Conservation (phyloP, 2,329 filamentous ascomycete genomes). For the Phaeosphaeria sp. region DNA sequence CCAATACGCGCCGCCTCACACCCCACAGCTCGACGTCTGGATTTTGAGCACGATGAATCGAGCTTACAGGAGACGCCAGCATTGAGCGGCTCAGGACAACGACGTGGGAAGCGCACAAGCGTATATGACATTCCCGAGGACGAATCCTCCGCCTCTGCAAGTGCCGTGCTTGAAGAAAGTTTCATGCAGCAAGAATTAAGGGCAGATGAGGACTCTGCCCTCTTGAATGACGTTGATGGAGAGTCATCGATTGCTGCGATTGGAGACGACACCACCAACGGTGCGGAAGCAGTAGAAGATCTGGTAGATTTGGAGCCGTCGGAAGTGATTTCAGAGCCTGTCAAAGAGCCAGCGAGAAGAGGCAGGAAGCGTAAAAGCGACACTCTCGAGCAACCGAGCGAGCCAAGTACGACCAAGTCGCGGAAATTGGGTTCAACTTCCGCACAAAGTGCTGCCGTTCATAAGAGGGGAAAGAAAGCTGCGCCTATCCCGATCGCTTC, state of each 20-base stretch:
- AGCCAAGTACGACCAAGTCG: conserved; percentile 17
- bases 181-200: conserved; percentile 41
- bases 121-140: conserved; percentile 43
- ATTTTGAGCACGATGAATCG: conserved; percentile 58
- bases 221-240: conserved; percentile 27
- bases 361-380: conserved; percentile 42
- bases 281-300: conserved; percentile 24
- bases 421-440: conserved; percentile 26
- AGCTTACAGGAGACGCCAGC: conserved; percentile 38
- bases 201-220: conserved; percentile 30
- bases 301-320: conserved; percentile 36
- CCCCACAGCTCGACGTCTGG: conserved; percentile 59
- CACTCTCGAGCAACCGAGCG: conserved; percentile 25
- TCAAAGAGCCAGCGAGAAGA: conserved; percentile 32
- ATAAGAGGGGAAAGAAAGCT: conserved; percentile 31
- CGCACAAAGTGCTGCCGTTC: conserved; percentile 13
- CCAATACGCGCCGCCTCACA: conserved; percentile 40
- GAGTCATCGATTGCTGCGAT: conserved; percentile 39
- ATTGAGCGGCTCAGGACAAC: conserved; percentile 43
- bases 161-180: conserved; percentile 40
- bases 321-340: conserved; percentile 32
- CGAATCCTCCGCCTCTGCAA: conserved; percentile 37
- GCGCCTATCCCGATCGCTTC: conserved; percentile 17
- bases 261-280: conserved; percentile 35
- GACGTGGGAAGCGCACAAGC: conserved; percentile 36